phyloP scores from a whole-genome alignment of 345 rosid species.

The Brassica juncea region DNA sequence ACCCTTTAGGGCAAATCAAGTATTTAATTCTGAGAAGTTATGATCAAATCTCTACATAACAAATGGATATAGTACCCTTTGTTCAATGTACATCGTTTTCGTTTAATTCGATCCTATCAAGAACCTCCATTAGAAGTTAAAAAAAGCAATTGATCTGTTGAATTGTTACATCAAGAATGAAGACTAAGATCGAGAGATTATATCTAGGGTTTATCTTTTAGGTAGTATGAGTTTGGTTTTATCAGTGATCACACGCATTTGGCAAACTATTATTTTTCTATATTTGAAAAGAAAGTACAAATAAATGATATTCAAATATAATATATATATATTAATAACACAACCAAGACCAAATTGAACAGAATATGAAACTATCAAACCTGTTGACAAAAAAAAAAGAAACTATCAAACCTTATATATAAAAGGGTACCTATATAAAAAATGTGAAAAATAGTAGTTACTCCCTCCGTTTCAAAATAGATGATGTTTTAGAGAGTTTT shows the following conservation, averaged over 20 bases:
- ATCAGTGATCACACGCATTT: neutral
- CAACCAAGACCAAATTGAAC: neutral
- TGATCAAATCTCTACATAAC: conserved; percentile 8
- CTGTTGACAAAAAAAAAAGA: neutral
- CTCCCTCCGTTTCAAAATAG: no score
- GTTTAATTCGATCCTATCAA: conserved; percentile 25
- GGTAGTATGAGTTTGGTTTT: conserved; percentile 14
- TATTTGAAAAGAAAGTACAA: neutral
- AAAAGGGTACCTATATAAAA: neutral
- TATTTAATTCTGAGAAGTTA: conserved; percentile 30
- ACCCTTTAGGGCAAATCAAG: conserved; percentile 31
- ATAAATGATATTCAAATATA: neutral
- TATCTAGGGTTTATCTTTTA: neutral
- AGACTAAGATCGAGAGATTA: neutral
- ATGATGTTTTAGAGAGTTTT: no score
- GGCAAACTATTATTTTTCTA: neutral
- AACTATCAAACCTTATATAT: neutral
- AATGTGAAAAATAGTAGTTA: neutral
- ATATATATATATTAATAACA: neutral
- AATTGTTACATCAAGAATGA: conserved; percentile 26
- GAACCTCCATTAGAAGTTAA: neutral
- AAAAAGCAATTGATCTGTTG: neutral
- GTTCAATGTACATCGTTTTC: conserved; percentile 12
- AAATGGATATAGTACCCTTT: conserved; percentile 19
- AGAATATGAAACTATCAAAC: neutral